Evolutionary conservation across 345 rosid species (phyloP).

Genomic region (Lumnitzera littorea): DNA sequence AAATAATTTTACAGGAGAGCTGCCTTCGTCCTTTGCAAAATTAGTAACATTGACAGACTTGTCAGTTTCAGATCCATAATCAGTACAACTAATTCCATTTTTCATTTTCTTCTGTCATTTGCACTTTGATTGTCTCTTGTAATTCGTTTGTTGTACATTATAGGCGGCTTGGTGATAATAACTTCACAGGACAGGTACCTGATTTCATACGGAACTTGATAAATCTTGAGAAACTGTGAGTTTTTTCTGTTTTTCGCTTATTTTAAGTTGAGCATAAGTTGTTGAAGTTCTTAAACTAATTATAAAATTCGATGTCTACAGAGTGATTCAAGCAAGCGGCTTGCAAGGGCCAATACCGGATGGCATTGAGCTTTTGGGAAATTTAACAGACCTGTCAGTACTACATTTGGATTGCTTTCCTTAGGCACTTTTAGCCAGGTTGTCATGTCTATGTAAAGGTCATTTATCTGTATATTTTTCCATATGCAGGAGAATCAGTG

Average conservation of each 20-base stretch:
- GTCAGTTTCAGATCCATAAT: not conserved
- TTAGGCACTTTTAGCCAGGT: not conserved
- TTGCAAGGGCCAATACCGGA: constrained; percentile 10
- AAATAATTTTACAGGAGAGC: constrained; percentile 15
- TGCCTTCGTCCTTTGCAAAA: constrained; percentile 13
- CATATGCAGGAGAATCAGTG: constrained; percentile 14
- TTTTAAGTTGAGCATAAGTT: no score
- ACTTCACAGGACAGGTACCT: constrained; percentile 17
- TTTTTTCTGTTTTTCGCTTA: not conserved
- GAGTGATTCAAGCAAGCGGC: constrained; percentile 6
- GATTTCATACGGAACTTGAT: constrained; percentile 13
- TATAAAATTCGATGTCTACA: not conserved
- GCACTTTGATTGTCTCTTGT: not conserved
- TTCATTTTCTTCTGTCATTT: not conserved
- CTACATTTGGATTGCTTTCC: not conserved
- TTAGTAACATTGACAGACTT: not conserved
- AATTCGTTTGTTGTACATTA: not conserved
- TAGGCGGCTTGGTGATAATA: constrained; percentile 18
- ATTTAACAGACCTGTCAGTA: constrained; percentile 2
- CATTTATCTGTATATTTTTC: not conserved
- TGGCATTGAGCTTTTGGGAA: not conserved
- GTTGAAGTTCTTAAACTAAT: not conserved
- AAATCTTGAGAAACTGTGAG: not conserved
- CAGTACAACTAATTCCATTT: not conserved
- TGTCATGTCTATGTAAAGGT: no score